These are phyloP conservation scores for Calamus simplicifolius DNA, from an alignment of 176 grass and related monocot species.

Conservation along the genomic window DNA sequence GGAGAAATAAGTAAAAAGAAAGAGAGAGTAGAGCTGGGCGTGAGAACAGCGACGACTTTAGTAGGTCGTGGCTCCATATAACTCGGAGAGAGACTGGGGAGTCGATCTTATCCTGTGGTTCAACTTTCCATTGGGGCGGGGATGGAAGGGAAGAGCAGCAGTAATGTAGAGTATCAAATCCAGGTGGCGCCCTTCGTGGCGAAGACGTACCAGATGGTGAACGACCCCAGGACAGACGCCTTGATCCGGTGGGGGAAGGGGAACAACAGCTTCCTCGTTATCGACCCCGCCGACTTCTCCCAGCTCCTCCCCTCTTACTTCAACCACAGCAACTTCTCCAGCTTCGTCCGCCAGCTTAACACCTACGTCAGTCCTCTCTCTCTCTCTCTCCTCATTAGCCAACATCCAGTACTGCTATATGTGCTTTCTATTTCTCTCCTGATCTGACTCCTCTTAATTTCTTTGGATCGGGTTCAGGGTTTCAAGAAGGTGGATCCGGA, in stretches of 20 bases:
- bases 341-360: constrained; percentile 28
- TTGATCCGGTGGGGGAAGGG: constrained; percentile 44
- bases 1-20: no score
- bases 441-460: neutral
- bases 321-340: constrained; percentile 32
- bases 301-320: constrained; percentile 52
- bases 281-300: constrained; percentile 47
- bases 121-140: neutral
- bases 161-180: neutral
- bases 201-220: constrained; percentile 83
- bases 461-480: constrained; percentile 21
- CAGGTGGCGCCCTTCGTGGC: constrained; percentile 57
- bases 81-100: no score
- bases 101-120: no score
- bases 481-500: constrained; percentile 75
- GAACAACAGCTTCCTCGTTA: constrained; percentile 64
- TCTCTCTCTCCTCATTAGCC: neutral
- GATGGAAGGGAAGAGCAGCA: constrained; percentile 2
- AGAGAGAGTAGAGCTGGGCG: no score
- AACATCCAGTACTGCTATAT: no score
- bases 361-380: constrained; percentile 2
- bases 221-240: constrained; percentile 46
- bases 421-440: no score
- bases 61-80: no score
- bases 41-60: no score